Evolutionary conservation across 371 early-diverging fungal genomes (phyloP).

Genomic region (Mucor piriformis): DNA sequence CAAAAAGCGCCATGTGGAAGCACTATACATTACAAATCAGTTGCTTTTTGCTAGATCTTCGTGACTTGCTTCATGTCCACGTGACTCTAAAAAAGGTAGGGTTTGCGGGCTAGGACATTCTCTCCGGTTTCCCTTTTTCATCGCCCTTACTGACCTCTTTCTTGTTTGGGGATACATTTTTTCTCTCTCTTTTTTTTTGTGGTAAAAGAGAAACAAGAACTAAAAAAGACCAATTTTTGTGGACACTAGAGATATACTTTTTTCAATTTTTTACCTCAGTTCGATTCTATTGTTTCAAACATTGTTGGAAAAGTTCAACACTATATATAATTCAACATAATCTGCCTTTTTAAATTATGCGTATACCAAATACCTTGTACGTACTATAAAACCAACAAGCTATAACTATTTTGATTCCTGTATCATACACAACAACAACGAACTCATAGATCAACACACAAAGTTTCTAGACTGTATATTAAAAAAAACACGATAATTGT

Average conservation of each 20-base stretch:
- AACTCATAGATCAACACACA: not conserved
- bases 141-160: too few species aligned
- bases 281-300: too few species aligned
- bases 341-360: slow-evolving; percentile 18
- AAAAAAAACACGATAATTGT: slow-evolving; percentile 10
- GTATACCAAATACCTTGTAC: slow-evolving; percentile 14
- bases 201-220: not conserved
- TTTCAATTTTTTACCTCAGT: not conserved
- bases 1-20: too few species aligned
- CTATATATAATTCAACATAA: not conserved
- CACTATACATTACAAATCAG: too few species aligned
- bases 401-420: slow-evolving; percentile 10
- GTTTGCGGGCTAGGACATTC: too few species aligned
- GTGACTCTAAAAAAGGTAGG: too few species aligned
- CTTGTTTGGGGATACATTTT: too few species aligned
- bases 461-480: slow-evolving; percentile 20
- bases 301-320: slow-evolving; percentile 2
- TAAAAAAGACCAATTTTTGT: not conserved
- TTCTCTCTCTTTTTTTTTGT: not conserved
- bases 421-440: slow-evolving; percentile 12
- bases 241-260: not conserved
- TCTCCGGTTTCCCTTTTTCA: too few species aligned
- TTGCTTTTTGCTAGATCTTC: too few species aligned
- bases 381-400: not conserved
- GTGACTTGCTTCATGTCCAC: too few species aligned